Evolutionary conservation across 257 asterid species (phyloP).

Genomic region (Ligustrum vulgare): DNA sequence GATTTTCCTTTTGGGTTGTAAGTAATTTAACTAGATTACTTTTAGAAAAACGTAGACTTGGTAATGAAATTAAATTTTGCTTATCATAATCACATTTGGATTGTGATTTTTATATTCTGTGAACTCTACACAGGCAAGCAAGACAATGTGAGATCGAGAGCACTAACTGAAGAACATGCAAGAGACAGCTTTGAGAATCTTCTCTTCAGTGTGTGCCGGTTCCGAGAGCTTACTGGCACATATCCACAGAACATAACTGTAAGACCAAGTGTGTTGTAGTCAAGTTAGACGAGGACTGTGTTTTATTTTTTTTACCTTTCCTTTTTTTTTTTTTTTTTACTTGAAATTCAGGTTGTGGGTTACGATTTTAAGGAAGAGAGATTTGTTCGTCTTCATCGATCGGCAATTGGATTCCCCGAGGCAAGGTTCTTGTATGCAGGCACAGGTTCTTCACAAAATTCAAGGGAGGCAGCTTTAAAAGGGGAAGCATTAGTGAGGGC

Average conservation of each 20-base stretch:
- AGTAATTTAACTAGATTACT: not conserved
- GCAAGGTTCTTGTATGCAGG: conserved; percentile 72
- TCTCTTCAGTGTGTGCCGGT: conserved; percentile 86
- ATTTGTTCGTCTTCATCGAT: conserved; percentile 74
- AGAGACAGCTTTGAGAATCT: conserved; percentile 93
- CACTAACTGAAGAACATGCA: conserved; percentile 83
- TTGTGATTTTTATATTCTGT: not conserved
- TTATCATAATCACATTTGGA: not conserved
- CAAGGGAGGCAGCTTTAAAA: conserved; percentile 81
- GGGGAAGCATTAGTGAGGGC: conserved; percentile 80
- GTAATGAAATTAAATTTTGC: not conserved
- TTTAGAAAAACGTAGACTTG: not conserved
- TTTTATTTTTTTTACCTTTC: not conserved
- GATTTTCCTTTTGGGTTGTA: not conserved
- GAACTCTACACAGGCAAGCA: conserved; percentile 51
- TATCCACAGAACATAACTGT: conserved; percentile 90
- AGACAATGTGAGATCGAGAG: conserved; percentile 64
- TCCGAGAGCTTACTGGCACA: conserved; percentile 89
- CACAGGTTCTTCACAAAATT: conserved; percentile 69
- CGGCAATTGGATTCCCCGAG: conserved; percentile 74
- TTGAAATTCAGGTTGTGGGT: conserved; percentile 67
- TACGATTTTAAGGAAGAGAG: conserved; percentile 95
- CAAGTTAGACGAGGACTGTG: no score
- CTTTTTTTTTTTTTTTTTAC: no score
- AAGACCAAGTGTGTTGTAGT: conserved; percentile 29